Evolutionary conservation across 2,329 filamentous ascomycete species (phyloP), one percentile per base, ranked within the genome.

Genomic region (Epichloe glyceriae): DNA sequence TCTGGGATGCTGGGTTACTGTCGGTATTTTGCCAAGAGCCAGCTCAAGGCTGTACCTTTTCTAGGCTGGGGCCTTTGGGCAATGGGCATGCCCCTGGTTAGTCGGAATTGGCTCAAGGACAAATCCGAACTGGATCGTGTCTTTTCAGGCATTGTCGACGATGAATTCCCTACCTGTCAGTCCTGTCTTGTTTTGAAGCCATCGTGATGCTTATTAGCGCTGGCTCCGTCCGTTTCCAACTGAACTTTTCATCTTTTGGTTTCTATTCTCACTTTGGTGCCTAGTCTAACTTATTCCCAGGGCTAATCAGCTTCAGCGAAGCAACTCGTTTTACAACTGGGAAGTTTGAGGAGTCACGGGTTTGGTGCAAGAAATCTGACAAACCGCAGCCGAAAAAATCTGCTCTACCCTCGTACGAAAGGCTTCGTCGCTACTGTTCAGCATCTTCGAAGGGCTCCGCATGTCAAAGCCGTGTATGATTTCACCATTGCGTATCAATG

Each of bases 241-340:
- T 4, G 30, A 30, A 30, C 3, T 22, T 30, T 11, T 30, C 30
- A 3, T 30, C 30, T 20, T 22, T 41, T 41, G 17, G 8, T 22
- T 14, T n/a, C 5, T 26, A 10, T 22, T 48, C n/a, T 33, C 4
- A 8, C 17, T 5, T n/a, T 19, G 35, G 17, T 30, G 37, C 12
- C 5, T 30, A 19, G 15, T 38, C 52, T 54, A 22, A 52, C 15
- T 5, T 5, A 19, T 8, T 22, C 15, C 3, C 56, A 82, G 78
- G 78, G 80, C 74, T 83, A 56, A 73, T 84, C 56, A 78, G 77
- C 58, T 83, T 79, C 68, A 80, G 76, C 58, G 80, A 83, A 66
- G 75, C 74, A n/a, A 82, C 78, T 8, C 72, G 79, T 54, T 82
- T 73, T 61, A 81, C 76, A 3, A 66, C 67, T 1, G 59, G 66